Conservation (phyloP, 768 basidiomycete species). For the Russula compacta region DNA sequence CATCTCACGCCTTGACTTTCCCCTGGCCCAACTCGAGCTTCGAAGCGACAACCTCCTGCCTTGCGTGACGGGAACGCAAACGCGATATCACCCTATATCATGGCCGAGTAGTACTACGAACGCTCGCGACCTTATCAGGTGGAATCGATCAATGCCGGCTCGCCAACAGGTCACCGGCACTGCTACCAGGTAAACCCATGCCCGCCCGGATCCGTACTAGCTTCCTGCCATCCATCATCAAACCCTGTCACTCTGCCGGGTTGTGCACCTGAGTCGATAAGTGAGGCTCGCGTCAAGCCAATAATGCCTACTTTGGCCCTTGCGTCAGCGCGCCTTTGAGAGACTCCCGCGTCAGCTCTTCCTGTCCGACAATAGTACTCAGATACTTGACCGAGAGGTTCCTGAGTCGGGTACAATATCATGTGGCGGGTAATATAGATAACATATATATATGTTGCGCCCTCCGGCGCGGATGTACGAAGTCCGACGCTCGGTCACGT, state of each 20-base stretch:
- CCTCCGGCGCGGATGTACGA: neutral
- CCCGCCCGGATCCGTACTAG: neutral
- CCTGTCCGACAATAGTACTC: too few species aligned
- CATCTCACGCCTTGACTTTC: neutral
- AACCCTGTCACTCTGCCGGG: neutral
- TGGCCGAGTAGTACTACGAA: neutral
- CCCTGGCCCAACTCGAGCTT: too few species aligned
- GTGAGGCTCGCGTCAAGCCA: neutral
- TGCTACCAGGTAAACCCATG: neutral
- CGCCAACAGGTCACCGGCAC: too few species aligned
- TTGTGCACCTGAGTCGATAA: neutral
- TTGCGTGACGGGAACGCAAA: neutral
- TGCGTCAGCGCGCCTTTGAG: neutral
- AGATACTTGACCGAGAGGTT: neutral
- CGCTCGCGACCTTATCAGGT: neutral
- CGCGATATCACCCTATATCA: neutral
- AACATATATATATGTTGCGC: too few species aligned
- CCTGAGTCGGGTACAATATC: neutral
- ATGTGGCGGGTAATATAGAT: too few species aligned
- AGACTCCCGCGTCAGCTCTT: neutral
- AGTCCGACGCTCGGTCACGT: too few species aligned
- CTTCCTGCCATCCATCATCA: neutral
- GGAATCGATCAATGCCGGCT: neutral
- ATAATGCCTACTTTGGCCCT: neutral
- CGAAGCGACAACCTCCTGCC: neutral